Evolutionary conservation across 352 stramenopile genomes (phyloP).

Genomic region (Globisporangium sylvaticum): DNA sequence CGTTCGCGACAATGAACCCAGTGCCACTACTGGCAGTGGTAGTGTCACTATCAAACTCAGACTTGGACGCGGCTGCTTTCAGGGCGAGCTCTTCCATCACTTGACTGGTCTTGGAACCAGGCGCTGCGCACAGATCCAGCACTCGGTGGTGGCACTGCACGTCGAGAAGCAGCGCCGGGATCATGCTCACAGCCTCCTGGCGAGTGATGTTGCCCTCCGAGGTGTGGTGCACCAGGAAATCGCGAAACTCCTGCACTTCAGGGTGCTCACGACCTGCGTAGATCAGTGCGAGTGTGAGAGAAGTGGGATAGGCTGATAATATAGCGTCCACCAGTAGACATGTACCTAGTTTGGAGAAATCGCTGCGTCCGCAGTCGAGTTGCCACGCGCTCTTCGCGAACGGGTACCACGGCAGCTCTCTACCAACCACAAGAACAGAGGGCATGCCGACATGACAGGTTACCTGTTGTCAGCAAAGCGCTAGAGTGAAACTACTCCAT

Average conservation of each 20-base stretch:
- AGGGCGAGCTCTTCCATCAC: conserved; percentile 85
- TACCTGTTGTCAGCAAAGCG: neutral
- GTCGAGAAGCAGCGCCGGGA: conserved; percentile 95
- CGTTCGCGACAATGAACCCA: conserved; percentile 95
- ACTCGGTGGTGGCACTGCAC: conserved; percentile 81
- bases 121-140: conserved; percentile 88
- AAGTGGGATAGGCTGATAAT: too few species aligned
- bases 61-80: conserved; percentile 12
- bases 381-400: conserved; percentile 59
- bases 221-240: conserved; percentile 91
- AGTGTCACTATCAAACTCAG: neutral
- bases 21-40: neutral
- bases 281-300: neutral
- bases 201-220: conserved; percentile 90
- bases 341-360: conserved; percentile 51
- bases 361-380: conserved; percentile 62
- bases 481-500: neutral
- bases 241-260: conserved; percentile 83
- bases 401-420: conserved; percentile 63
- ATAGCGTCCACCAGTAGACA: too few species aligned
- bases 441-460: neutral
- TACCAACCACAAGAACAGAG: conserved; percentile 10
- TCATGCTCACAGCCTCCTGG: conserved; percentile 98
- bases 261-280: conserved; percentile 40
- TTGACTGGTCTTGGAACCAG: conserved; percentile 98